Evolutionary conservation across 208 protist species (phyloP).

Genomic region (Leishmania braziliensis): DNA sequence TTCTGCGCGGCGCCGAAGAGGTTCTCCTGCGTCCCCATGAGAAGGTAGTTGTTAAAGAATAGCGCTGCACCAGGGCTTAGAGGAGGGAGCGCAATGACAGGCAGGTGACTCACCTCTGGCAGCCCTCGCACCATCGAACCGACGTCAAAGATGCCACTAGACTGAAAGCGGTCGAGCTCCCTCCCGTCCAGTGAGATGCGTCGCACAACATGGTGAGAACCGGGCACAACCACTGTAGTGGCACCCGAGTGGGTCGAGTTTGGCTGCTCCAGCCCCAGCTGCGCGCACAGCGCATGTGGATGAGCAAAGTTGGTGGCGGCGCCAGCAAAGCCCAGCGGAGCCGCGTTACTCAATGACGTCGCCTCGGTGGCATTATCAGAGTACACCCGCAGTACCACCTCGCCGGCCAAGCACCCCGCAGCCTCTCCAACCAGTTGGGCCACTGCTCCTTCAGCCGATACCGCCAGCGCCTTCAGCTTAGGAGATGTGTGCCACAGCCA

Average conservation of each 20-base stretch:
- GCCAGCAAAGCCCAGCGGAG: conserved; percentile 49
- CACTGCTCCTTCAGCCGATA: conserved; percentile 33
- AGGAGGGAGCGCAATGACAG: conserved; percentile 45
- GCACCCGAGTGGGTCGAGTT: conserved; percentile 1
- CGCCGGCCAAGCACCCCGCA: conserved; percentile 65
- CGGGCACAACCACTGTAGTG: conserved; percentile 49
- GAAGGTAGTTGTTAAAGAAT: conserved; percentile 65
- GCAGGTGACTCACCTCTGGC: conserved; percentile 42
- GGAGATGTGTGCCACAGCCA: conserved; percentile 39
- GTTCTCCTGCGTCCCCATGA: conserved; percentile 45
- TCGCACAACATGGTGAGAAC: conserved; percentile 72
- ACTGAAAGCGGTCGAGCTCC: conserved; percentile 55
- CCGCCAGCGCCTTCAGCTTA: conserved; percentile 36
- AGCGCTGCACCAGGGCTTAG: conserved; percentile 59
- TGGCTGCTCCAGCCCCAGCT: conserved; percentile 39
- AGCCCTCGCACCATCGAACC: conserved; percentile 61
- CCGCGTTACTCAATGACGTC: conserved; percentile 59
- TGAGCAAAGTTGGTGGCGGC: conserved; percentile 29
- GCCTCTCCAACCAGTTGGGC: conserved; percentile 59
- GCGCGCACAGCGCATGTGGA: conserved; percentile 47
- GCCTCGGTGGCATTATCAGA: conserved; percentile 59
- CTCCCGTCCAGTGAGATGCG: conserved; percentile 58
- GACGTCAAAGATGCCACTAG: conserved; percentile 63
- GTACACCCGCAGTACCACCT: conserved; percentile 75
- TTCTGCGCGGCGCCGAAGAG: conserved; percentile 36